phyloP scores from a whole-genome alignment of 1,284 basidiomycete species.

The Albatrellus sp. region DNA sequence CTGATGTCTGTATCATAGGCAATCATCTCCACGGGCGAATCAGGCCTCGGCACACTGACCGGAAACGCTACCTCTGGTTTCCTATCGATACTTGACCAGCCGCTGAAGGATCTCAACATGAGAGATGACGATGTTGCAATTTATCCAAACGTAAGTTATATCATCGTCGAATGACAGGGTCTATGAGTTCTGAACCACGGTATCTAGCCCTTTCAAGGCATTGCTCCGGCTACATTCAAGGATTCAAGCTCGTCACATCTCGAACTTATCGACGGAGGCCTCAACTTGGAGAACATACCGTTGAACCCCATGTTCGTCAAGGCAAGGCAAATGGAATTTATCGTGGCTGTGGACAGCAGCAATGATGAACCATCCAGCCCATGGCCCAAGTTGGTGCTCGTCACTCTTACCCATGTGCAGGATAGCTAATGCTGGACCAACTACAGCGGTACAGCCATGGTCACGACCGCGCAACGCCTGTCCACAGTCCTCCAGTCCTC shows the following conservation, averaged over 20 bases:
- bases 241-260: constrained; percentile 39
- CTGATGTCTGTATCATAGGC: constrained; percentile 21
- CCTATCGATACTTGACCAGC: constrained; percentile 33
- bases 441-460: constrained; percentile 35
- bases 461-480: constrained; percentile 29
- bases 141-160: constrained; percentile 41
- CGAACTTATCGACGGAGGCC: constrained; percentile 47
- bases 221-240: constrained; percentile 26
- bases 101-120: constrained; percentile 35
- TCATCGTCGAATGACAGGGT: neutral
- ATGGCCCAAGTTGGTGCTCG: constrained; percentile 53
- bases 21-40: constrained; percentile 32
- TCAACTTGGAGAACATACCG: constrained; percentile 54
- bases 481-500: constrained; percentile 33
- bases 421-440: neutral
- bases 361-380: constrained; percentile 37
- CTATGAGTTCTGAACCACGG: neutral
- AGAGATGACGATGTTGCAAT: constrained; percentile 50
- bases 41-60: constrained; percentile 29
- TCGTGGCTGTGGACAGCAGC: constrained; percentile 59
- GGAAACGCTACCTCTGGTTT: constrained; percentile 23
- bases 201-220: constrained; percentile 34
- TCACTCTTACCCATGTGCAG: neutral
- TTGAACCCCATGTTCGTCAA: constrained; percentile 53
- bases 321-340: constrained; percentile 48